These are phyloP conservation scores for Malus hybrid DNA, from an alignment of 331 rosid species.

Conservation along the genomic window DNA sequence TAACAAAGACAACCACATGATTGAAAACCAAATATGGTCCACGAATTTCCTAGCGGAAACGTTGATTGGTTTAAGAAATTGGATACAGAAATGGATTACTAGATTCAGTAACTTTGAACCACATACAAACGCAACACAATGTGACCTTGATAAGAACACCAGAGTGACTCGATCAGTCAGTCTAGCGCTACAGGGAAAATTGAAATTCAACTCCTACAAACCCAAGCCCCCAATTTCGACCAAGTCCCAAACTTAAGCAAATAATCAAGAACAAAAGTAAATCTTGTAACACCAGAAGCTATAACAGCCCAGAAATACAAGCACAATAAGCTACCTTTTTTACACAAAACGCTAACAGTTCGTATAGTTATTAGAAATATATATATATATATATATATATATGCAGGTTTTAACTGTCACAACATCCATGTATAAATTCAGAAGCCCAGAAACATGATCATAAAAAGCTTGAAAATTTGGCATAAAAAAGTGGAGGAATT, in stretches of 20 bases:
- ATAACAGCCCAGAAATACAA: neutral
- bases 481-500: neutral
- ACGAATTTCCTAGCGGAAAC: neutral
- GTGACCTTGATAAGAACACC: neutral
- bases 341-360: neutral
- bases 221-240: neutral
- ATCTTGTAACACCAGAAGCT: neutral
- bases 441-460: constrained; percentile 18
- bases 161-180: neutral
- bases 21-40: neutral
- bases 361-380: neutral
- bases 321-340: neutral
- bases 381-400: neutral
- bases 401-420: neutral
- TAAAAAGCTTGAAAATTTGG: neutral
- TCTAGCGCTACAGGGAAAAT: neutral
- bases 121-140: neutral
- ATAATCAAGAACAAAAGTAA: neutral
- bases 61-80: neutral
- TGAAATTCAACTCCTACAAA: neutral
- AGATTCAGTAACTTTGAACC: neutral
- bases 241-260: neutral
- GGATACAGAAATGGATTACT: neutral
- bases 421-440: neutral
- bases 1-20: neutral